Conservation (phyloP, 805 yeast genomes). For the Lipomyces orientalis region DNA sequence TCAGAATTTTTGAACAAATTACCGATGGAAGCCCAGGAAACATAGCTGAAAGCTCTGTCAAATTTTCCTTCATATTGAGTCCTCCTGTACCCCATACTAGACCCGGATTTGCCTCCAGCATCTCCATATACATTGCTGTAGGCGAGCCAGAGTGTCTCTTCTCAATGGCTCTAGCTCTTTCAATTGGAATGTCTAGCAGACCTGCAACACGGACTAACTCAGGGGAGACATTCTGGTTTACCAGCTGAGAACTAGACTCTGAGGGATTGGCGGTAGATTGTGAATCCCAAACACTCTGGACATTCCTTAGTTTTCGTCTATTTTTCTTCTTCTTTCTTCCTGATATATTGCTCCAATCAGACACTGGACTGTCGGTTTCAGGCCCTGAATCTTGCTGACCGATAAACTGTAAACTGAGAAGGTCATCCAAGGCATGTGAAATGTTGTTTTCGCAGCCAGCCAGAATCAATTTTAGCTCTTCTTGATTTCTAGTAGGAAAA, state of each 20-base stretch:
- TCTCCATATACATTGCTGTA: neutral
- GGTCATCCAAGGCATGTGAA: conserved; percentile 19
- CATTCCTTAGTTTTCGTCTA: neutral
- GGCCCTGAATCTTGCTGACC: conserved; percentile 3
- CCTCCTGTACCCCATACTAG: neutral
- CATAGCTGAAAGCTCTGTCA: neutral
- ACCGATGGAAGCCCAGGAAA: conserved; percentile 14
- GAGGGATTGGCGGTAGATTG: neutral
- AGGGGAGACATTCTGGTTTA: neutral
- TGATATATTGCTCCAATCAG: conserved; percentile 7
- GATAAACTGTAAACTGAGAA: conserved; percentile 7
- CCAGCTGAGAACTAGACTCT: neutral
- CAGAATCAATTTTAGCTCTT: neutral
- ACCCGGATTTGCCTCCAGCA: neutral
- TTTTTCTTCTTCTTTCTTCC: conserved; percentile 1
- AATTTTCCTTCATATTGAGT: neutral
- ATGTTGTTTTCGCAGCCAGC: conserved; percentile 10
- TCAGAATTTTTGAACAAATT: conserved; percentile 5
- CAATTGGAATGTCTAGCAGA: neutral
- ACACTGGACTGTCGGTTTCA: neutral
- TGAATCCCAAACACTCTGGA: neutral
- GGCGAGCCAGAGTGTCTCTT: neutral
- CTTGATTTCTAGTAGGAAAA: conserved; percentile 13
- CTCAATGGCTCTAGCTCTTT: neutral
- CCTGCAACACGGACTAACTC: neutral